Evolutionary conservation across 768 basidiomycete genomes (phyloP), one percentile per base, ranked within the genome.

Genomic region (Collybiopsis confluens): DNA sequence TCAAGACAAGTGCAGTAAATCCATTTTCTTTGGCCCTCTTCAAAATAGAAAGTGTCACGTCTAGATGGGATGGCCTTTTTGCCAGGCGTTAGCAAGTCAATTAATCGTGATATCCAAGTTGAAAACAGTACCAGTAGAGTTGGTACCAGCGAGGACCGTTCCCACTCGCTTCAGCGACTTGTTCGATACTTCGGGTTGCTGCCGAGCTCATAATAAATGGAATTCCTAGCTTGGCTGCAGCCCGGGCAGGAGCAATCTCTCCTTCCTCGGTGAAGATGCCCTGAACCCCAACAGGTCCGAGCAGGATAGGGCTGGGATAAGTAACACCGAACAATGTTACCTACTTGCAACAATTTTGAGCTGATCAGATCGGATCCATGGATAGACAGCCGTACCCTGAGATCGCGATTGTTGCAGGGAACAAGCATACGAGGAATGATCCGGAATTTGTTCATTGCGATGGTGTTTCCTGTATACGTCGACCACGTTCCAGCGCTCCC

Each of bases 341-440:
- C 88, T 89, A 36, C 20, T 4, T n/a, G n/a, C n/a, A n/a, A 18
- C 44, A 37, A 57, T 20, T n/a, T 5, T 13, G 30, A 18, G 33
- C 36, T 0, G 53, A 40, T 9, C 10, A 35, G 18, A 8, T 15
- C 40, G 11, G 3, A 46, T 45, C 18, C 38, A 2, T 40, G 13
- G 30, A 37, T 7, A n/a, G 18, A 16, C 16, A 43, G 2, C 55
- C 73, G 47, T 60, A 86, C 90, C 59, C 86, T 78, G 27, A 92
- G 63, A 44, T 65, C 79, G 20, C 88, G 78, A 18, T 68, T 64
- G 3, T 81, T 81, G 0, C 78, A 78, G 57, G 83, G 72, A 18
- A 81, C 74, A 28, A 92, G 77, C 88, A 91, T 90, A 5, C 85
- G 80, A 2, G 90, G 90, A n/a, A 93, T 72, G 64, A 95, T 87